Evolutionary conservation across 2,329 filamentous ascomycete genomes (phyloP), one percentile per base, ranked within the genome.

Genomic region (Epichloe brachyelytri): DNA sequence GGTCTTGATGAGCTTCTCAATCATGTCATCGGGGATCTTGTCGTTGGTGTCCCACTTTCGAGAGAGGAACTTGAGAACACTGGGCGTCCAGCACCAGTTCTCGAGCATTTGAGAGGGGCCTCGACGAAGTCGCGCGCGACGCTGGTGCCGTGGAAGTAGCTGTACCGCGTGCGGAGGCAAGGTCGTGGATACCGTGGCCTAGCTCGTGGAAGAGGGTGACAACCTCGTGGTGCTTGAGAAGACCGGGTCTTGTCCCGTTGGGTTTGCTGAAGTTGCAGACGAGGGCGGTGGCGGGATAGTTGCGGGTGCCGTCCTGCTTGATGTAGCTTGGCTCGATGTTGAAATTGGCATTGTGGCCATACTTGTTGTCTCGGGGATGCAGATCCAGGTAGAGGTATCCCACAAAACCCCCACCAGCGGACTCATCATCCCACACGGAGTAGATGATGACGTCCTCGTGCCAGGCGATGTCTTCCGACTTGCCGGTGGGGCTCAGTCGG

Each of bases 191-290:
- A 26, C 81, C 83, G 60, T 86, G 82, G 33, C 82, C 82, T 1
- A 86, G 72, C 63, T 86, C 83, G 61, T 93, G 85, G 77, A 93
- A 91, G 10, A 91, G 76, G 0, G 86, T 90, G 11, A 88, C 82
- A 2, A 90, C 85, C 65, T 91, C 86, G 50, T 87, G 82, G 61
- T 91, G 87, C 74, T 90, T 89, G 41, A 93, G 76, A 3, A 91
- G 74, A 20, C 81, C 86, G 4, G 86, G 86, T 66, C 88, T 89
- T 62, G 78, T 85, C 10, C 79, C 71, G 1, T 84, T 86, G 2
- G 86, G 84, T 68, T 90, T 90, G 63, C 82, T 86, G 65, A 91
- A 91, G 70, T 91, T 91, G 76, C 86, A 91, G 11, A 91, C 86
- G 11, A 91, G 73, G 1, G 86, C 85, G 0, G 86, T 91, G 1